Percentiles rank a stretch among this genome's conserved stretches.
Conservation (phyloP, 768 basidiomycete genomes). For the Russula griseocarnosa region DNA sequence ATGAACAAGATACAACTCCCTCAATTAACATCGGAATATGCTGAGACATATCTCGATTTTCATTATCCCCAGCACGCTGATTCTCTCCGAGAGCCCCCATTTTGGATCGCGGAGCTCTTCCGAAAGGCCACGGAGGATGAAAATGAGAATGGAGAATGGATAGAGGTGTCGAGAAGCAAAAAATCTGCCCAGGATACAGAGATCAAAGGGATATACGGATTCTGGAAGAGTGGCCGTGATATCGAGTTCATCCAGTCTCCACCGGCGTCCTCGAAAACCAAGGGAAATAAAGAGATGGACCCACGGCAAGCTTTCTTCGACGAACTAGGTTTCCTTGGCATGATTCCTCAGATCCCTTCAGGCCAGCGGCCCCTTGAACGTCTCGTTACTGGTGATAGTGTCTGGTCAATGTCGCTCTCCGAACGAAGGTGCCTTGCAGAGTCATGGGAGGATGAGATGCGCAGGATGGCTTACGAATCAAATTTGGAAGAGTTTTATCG, state of each 20-base stretch:
- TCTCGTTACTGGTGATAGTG: slow-evolving; percentile 33
- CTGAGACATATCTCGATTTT: slow-evolving; percentile 42
- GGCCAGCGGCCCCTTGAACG: slow-evolving; percentile 39
- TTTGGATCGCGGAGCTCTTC: slow-evolving; percentile 21
- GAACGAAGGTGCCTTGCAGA: slow-evolving; percentile 47
- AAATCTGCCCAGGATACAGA: slow-evolving; percentile 6
- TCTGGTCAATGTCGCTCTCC: slow-evolving; percentile 52
- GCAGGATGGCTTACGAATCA: slow-evolving; percentile 33
- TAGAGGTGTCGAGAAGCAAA: slow-evolving; percentile 1
- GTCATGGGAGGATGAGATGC: slow-evolving; percentile 47
- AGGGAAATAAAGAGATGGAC: background rate
- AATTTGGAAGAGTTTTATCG: slow-evolving; percentile 43
- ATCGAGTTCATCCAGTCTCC: slow-evolving; percentile 23
- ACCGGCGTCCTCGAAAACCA: background rate
- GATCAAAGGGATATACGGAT: slow-evolving; percentile 20
- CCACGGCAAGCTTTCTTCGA: slow-evolving; percentile 36
- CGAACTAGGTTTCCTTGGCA: slow-evolving; percentile 35
- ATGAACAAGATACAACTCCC: slow-evolving; percentile 38
- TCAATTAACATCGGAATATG: slow-evolving; percentile 29
- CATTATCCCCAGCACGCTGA: slow-evolving; percentile 49
- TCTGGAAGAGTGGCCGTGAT: slow-evolving; percentile 24
- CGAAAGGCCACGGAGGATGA: slow-evolving; percentile 13
- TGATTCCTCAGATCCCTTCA: slow-evolving; percentile 40
- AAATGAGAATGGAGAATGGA: slow-evolving; percentile 21
- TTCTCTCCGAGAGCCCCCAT: slow-evolving; percentile 42